Percentiles rank a stretch among this genome's conserved stretches.
These are phyloP conservation scores for Russula sp. DNA, from an alignment of 768 basidiomycete species.

Conservation along the genomic window DNA sequence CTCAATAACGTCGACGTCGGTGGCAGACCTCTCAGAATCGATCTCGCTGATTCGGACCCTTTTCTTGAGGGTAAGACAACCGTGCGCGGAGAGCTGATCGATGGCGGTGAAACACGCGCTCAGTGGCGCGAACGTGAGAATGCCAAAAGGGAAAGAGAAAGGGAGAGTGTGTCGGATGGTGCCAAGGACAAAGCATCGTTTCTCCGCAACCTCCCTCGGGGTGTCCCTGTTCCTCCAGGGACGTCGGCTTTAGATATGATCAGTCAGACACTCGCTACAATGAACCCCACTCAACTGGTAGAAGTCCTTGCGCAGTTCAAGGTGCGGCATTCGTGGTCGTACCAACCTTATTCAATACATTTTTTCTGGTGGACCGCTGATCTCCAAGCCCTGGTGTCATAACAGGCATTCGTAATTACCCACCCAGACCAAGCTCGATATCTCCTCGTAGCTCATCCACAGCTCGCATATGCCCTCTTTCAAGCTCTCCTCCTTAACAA, in stretches of 20 bases:
- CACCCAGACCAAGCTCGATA: constrained; percentile 84
- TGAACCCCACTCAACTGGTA: constrained; percentile 77
- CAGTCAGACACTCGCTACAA: constrained; percentile 74
- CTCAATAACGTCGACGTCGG: constrained; percentile 89
- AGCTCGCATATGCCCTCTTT: constrained; percentile 93
- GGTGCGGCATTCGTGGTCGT: constrained; percentile 40
- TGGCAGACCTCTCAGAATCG: constrained; percentile 88
- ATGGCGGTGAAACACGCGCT: constrained; percentile 54
- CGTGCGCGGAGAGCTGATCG: constrained; percentile 72
- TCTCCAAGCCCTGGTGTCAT: not conserved
- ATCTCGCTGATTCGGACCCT: constrained; percentile 89
- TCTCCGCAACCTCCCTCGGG: constrained; percentile 63
- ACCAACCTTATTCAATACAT: not conserved
- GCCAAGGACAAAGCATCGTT: constrained; percentile 37
- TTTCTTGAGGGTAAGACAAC: constrained; percentile 89
- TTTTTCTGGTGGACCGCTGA: not conserved
- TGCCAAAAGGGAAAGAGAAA: constrained; percentile 2
- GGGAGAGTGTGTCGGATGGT: constrained; percentile 26
- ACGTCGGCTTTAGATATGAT: constrained; percentile 73
- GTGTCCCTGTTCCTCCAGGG: constrained; percentile 66
- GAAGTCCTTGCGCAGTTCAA: constrained; percentile 98
- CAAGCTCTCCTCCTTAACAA: constrained; percentile 90
- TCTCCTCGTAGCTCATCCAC: constrained; percentile 77
- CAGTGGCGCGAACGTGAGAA: constrained; percentile 46
- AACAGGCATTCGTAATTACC: constrained; percentile 83